A percentile compares a stretch with the other conserved stretches of the same genome.
Evolutionary conservation across 352 stramenopile genomes (phyloP).

Genomic region (Globisporangium irregulare): DNA sequence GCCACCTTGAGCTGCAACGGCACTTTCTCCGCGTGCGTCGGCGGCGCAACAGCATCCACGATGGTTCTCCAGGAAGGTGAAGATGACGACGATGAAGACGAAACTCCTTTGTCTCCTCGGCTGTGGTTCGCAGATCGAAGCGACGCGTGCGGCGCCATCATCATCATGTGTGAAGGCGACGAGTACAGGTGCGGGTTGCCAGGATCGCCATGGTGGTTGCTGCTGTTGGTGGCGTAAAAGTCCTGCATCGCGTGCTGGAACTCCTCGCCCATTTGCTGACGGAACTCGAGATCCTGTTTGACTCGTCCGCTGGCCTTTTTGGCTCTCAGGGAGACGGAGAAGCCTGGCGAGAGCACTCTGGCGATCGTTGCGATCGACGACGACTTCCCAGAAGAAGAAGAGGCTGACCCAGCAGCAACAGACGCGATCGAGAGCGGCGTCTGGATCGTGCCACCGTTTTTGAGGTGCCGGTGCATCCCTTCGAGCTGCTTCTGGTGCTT

Average conservation of each 20-base stretch:
- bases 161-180: background rate
- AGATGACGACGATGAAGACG: background rate
- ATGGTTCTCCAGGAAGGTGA: constrained; percentile 12
- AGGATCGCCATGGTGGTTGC: background rate
- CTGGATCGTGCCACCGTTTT: constrained; percentile 50
- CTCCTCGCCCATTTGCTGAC: constrained; percentile 45
- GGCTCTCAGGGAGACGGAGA: background rate
- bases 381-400: background rate
- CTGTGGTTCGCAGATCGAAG: background rate
- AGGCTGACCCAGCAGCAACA: background rate
- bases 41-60: background rate
- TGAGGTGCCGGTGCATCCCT: constrained; percentile 55
- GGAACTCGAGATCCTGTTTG: constrained; percentile 32
- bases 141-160: background rate
- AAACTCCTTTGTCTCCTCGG: background rate
- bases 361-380: constrained; percentile 12
- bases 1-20: constrained; percentile 47
- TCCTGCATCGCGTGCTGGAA: constrained; percentile 61
- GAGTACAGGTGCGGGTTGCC: background rate
- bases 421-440: constrained; percentile 26
- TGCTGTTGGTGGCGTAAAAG: constrained; percentile 34
- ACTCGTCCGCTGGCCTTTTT: constrained; percentile 13
- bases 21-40: constrained; percentile 36
- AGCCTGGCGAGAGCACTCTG: constrained; percentile 2
- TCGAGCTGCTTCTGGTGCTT: constrained; percentile 42